phyloP scores from a whole-genome alignment of 2,329 filamentous ascomycete genomes.

The Colletotrichum lupini region DNA sequence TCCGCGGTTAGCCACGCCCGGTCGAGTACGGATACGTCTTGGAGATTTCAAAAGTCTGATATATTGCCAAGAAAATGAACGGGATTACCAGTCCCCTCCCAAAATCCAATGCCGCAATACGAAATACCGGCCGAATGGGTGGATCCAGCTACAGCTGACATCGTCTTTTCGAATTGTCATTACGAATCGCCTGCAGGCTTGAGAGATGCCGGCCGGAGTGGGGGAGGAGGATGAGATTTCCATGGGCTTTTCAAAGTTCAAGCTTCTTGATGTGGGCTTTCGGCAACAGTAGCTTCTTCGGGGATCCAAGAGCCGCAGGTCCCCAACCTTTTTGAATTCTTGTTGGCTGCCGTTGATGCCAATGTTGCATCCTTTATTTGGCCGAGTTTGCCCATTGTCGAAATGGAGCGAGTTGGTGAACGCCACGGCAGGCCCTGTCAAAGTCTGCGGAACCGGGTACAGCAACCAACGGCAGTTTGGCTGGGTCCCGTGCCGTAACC shows the following conservation, averaged over 20 bases:
- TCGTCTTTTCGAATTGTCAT: not conserved
- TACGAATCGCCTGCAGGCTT: not conserved
- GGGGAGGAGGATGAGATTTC: too few species aligned
- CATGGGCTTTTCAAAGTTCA: not conserved
- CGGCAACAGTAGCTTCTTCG: not conserved
- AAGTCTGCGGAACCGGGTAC: not conserved
- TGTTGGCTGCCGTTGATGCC: not conserved
- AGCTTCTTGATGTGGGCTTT: constrained; percentile 20
- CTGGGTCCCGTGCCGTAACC: too few species aligned
- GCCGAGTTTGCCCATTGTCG: too few species aligned
- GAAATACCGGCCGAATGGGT: constrained; percentile 9
- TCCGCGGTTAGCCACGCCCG: not conserved
- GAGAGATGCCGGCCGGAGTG: too few species aligned
- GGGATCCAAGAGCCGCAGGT: not conserved
- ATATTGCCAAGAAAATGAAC: not conserved
- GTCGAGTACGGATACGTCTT: not conserved
- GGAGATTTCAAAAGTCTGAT: not conserved
- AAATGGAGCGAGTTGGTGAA: too few species aligned
- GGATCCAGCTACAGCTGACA: not conserved
- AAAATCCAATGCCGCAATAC: not conserved
- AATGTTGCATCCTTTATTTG: not conserved
- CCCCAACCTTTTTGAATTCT: not conserved
- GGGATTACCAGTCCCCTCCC: too few species aligned
- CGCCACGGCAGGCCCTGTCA: not conserved
- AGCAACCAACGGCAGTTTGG: not conserved